Evolutionary conservation across 805 yeast species (phyloP).

Genomic region (Yamadazyma paraphyllophila): DNA sequence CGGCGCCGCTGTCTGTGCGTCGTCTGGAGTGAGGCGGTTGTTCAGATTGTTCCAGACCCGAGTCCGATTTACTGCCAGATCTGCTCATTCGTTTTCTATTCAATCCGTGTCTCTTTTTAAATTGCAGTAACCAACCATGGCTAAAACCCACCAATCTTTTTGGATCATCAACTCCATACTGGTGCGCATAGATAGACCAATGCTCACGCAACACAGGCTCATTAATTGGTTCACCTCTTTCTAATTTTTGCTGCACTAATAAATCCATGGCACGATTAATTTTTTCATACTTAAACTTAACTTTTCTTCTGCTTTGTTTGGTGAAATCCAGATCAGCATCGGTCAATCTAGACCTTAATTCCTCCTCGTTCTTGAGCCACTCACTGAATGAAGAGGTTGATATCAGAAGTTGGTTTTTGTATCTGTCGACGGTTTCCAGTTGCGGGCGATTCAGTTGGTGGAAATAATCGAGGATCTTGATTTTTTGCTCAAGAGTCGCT

Average conservation of each 20-base stretch:
- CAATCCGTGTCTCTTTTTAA: constrained; percentile 57
- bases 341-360: constrained; percentile 44
- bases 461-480: constrained; percentile 51
- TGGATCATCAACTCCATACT: constrained; percentile 59
- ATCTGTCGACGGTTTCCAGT: constrained; percentile 55
- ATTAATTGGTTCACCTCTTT: constrained; percentile 45
- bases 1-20: neutral
- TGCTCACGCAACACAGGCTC: constrained; percentile 56
- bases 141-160: constrained; percentile 53
- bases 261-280: constrained; percentile 60
- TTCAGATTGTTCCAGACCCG: neutral
- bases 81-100: constrained; percentile 28
- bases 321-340: constrained; percentile 32
- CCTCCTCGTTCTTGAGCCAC: constrained; percentile 56
- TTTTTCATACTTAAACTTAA: constrained; percentile 53
- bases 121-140: constrained; percentile 64
- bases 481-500: constrained; percentile 59
- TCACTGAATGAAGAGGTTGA: constrained; percentile 61
- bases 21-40: constrained; percentile 1
- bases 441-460: constrained; percentile 51
- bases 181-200: constrained; percentile 55
- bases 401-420: constrained; percentile 49
- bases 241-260: constrained; percentile 45
- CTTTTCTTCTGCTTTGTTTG: constrained; percentile 42
- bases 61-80: neutral